Evolutionary conservation across 202 grass and related monocot species (phyloP), one percentile per base, ranked within the genome.

Genomic region (Zizania palustris): DNA sequence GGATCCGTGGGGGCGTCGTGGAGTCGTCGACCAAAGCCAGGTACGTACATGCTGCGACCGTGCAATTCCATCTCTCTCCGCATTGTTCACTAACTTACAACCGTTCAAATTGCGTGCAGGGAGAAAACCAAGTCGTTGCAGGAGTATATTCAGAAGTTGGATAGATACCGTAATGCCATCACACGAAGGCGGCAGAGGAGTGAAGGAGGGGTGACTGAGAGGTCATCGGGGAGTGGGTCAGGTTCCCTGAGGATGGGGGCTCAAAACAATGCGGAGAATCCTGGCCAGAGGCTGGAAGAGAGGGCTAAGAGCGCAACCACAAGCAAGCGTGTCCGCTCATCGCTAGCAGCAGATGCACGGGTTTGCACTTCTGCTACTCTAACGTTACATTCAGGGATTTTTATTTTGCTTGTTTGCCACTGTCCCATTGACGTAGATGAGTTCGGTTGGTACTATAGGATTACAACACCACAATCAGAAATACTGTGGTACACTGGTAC

Each of bases 271-370:
- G 71, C 45, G 19, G 91, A 90, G 35, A 56, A 75, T 64, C 48
- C 77, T 36, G 82, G 59, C 28, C 88, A 85, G 18, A 86, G 91
- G 59, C 72, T 77, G 35, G 91, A 90, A 11, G 85, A 93, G 69
- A 78, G 85, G 80, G 76, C 88, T 40, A 93, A 93, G 68, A 91
- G 80, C 67, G 57, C 73, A 13, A 67, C 82, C 62, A 84, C 86
- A 18, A 94, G 87, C 78, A 94, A 88, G 63, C 88, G 88, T 43
- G 85, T 76, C 75, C 91, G 91, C 68, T 91, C 91, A 7, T 94
- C 91, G 44, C 70, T 90, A 56, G 70, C 63, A 7, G 91, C 63
- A 34, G 91, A 94, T 72, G 74, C 85, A 63, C 85, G 91, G 91
- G 91, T 94, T 80, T 76, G 83, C 84, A 84, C 79, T 19, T 84